These are phyloP conservation scores for Leccinum subgranulosum DNA, from an alignment of 768 basidiomycete species.

Conservation along the genomic window DNA sequence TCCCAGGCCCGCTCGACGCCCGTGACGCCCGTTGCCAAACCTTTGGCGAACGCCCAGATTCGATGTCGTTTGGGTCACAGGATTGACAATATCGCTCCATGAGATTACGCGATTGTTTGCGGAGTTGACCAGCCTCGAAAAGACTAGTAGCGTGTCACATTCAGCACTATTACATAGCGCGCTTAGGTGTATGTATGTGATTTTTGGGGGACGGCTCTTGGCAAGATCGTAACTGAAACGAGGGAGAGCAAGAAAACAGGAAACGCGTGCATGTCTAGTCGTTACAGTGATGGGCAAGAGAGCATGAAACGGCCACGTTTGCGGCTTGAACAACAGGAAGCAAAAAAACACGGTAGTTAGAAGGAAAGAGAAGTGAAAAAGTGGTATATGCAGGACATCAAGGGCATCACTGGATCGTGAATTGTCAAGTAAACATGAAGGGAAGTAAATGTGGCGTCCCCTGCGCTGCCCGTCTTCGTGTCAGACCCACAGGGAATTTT, in stretches of 20 bases:
- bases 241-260: slow-evolving; percentile 34
- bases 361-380: slow-evolving; percentile 6
- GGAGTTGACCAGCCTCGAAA: slow-evolving; percentile 1
- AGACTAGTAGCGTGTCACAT: slow-evolving; percentile 13
- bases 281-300: slow-evolving; percentile 47
- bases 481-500: slow-evolving; percentile 19
- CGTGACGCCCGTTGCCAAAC: neutral
- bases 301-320: slow-evolving; percentile 20
- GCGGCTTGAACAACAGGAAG: slow-evolving; percentile 14
- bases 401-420: slow-evolving; percentile 25
- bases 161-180: slow-evolving; percentile 13
- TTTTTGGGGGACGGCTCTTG: slow-evolving; percentile 20
- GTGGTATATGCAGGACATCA: slow-evolving; percentile 22
- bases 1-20: slow-evolving; percentile 3
- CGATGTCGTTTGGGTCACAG: slow-evolving; percentile 5
- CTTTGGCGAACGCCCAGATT: slow-evolving; percentile 4
- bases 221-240: slow-evolving; percentile 32
- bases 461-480: slow-evolving; percentile 9
- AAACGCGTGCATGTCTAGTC: slow-evolving; percentile 62
- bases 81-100: slow-evolving; percentile 2
- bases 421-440: slow-evolving; percentile 21
- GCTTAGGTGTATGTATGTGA: slow-evolving; percentile 11
- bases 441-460: slow-evolving; percentile 10
- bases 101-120: neutral
- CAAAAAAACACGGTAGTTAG: slow-evolving; percentile 1